These are phyloP conservation scores for Mentha longifolia DNA, from an alignment of 257 asterid genomes.

Conservation along the genomic window DNA sequence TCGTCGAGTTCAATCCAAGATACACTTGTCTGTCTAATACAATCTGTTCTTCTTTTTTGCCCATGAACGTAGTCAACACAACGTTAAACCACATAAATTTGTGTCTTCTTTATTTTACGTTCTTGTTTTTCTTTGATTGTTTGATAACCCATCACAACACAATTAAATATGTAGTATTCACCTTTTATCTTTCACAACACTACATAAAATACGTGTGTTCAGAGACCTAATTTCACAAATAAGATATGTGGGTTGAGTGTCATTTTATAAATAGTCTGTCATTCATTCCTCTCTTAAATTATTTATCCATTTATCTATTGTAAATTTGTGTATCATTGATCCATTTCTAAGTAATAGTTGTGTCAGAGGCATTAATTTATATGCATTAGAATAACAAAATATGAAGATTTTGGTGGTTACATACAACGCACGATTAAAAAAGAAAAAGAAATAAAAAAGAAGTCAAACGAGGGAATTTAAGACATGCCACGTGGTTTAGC, in stretches of 20 bases:
- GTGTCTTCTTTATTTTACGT: too few relatives aligned
- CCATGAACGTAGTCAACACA: too few relatives aligned
- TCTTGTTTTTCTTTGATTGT: too few relatives aligned
- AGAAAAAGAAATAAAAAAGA: background rate
- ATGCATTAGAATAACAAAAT: background rate
- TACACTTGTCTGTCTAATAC: too few relatives aligned
- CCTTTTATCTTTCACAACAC: too few relatives aligned
- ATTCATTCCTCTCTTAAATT: background rate
- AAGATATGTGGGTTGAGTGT: background rate
- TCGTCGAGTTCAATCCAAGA: too few relatives aligned
- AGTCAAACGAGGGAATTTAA: conserved; percentile 27
- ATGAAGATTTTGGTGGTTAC: background rate
- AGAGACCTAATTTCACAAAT: background rate
- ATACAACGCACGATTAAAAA: conserved; percentile 10
- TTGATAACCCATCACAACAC: too few relatives aligned
- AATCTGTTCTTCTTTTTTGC: too few relatives aligned
- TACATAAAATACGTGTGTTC: background rate
- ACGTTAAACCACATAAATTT: too few relatives aligned
- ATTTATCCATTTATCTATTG: background rate
- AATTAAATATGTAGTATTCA: too few relatives aligned
- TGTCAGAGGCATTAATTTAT: conserved; percentile 5
- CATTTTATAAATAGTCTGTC: background rate
- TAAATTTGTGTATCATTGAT: background rate
- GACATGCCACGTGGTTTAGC: conserved; percentile 25
- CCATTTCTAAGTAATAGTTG: background rate